These are phyloP conservation scores for Rhodotorula paludigena DNA, from an alignment of 768 basidiomycete genomes.

Conservation along the genomic window DNA sequence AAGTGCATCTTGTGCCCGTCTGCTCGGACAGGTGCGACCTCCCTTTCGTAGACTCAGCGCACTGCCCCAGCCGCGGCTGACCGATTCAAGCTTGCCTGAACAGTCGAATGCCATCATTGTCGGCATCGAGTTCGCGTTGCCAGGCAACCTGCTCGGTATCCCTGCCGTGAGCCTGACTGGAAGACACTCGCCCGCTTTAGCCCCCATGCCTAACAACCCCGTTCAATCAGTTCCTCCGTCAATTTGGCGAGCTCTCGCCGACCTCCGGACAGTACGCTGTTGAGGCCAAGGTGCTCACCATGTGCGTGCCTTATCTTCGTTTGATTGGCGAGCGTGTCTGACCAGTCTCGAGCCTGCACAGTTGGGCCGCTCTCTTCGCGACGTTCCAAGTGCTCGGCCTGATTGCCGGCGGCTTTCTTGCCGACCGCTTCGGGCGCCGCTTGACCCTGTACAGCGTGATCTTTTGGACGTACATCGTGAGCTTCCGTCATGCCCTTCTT, in stretches of 20 bases:
- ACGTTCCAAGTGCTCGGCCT: conserved; percentile 13
- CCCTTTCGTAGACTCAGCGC: too few relatives aligned
- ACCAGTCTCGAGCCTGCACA: too few relatives aligned
- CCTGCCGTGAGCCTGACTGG: neutral
- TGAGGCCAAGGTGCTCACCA: conserved; percentile 2
- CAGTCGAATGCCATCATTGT: conserved; percentile 30
- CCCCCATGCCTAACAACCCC: too few relatives aligned
- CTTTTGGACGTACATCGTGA: conserved; percentile 30
- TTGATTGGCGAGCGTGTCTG: too few relatives aligned
- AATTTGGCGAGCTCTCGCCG: conserved; percentile 10
- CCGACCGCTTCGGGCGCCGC: conserved; percentile 31
- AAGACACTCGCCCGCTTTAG: too few relatives aligned
- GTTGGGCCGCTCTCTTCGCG: neutral
- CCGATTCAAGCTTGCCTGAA: too few relatives aligned
- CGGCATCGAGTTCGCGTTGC: conserved; percentile 28
- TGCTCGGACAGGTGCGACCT: too few relatives aligned
- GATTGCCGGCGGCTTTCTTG: neutral
- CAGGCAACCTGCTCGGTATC: conserved; percentile 28
- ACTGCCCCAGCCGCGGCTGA: too few relatives aligned
- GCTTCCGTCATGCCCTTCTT: neutral
- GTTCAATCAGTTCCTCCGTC: conserved; percentile 14
- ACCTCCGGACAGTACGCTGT: neutral
- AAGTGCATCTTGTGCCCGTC: neutral
- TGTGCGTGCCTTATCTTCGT: neutral
- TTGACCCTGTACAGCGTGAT: conserved; percentile 21